Base-by-base conservation (phyloP, 2,329 filamentous ascomycete species). In the Orbilia ellipsospora region DNA sequence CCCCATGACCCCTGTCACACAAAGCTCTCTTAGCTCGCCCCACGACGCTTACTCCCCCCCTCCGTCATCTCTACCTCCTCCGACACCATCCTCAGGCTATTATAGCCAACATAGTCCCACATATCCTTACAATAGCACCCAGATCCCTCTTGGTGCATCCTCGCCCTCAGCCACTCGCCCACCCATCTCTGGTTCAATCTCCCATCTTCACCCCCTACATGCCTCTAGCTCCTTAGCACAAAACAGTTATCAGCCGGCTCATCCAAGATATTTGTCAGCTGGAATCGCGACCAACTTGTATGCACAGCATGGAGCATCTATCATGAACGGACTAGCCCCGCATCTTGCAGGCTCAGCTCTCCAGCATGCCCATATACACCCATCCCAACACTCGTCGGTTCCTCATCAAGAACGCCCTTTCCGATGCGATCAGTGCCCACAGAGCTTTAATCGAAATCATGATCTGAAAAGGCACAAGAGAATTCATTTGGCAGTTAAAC, bases 391-490 rank as follows among this genome's bases (percentile, higher is more conserved):
- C 18, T 51, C 64, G 13, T 44, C 72, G 4, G 59, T 75, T 20
- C 84, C 86, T 8, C 85, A 87, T 28, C 90, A 91, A 68, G 94
- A 98, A 79, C 89, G 94, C 4, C 95, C 95, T 0, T 98, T 96
- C 85, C 94, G 94, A 83, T 99, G 95, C 81, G 93, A 98, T 79
- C 88, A 92, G 81, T 99, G 95, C 80, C 89, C 92, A 0, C 93
- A 96, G 81, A 94, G 92, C 44, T 99, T 99, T 84, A 98, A 96
- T 82, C 87, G 95, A 3, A 98, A 98, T 78, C 95, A 98, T 81
- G 95, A 98, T 81, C 83, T 98, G 79, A 99, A 99, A 84, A 88
- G 95, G 61, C 95, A 99, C 82, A 97, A 97, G 85, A 86, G 93
- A 59, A 98, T 98, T 73, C 95, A 99, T 82, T 83, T 98, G 70